Percentiles rank a stretch among this genome's conserved stretches.
phyloP scores from a whole-genome alignment of 208 protist genomes.

The Acanthamoeba royreba region DNA sequence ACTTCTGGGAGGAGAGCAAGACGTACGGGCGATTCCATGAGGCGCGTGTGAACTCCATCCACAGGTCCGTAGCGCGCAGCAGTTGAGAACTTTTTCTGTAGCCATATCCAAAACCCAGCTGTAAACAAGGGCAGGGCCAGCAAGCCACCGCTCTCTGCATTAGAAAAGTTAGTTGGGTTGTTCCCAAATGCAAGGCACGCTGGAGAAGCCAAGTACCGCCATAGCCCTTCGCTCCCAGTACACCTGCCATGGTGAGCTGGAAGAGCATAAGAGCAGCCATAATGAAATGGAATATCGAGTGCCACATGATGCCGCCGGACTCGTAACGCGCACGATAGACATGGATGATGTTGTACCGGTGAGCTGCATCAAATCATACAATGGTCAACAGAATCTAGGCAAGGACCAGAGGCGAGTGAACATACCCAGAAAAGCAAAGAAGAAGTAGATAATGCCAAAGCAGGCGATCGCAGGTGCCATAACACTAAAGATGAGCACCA shows the following conservation, averaged over 20 bases:
- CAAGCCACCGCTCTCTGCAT: background rate
- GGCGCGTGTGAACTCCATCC: background rate
- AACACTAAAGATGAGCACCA: slow-evolving; percentile 18
- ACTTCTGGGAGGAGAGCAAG: background rate
- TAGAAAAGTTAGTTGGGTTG: background rate
- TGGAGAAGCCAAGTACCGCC: background rate
- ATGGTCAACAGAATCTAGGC: background rate
- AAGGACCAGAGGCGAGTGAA: background rate
- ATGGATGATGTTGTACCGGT: slow-evolving; percentile 43
- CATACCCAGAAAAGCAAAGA: background rate
- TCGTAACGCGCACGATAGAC: background rate
- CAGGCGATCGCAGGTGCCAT: background rate
- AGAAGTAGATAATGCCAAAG: slow-evolving; percentile 27
- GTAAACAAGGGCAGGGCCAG: background rate
- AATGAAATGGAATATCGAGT: background rate
- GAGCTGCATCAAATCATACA: background rate
- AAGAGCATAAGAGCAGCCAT: slow-evolving; percentile 1
- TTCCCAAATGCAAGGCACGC: background rate
- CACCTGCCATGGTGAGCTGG: slow-evolving; percentile 32
- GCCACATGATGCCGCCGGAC: background rate
- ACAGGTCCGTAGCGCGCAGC: background rate
- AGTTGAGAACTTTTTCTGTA: background rate
- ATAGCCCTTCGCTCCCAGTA: background rate
- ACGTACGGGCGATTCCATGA: background rate
- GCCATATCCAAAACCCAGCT: background rate